phyloP scores from a whole-genome alignment of 106 monocot species.

The Dioscorea zingiberensis region DNA sequence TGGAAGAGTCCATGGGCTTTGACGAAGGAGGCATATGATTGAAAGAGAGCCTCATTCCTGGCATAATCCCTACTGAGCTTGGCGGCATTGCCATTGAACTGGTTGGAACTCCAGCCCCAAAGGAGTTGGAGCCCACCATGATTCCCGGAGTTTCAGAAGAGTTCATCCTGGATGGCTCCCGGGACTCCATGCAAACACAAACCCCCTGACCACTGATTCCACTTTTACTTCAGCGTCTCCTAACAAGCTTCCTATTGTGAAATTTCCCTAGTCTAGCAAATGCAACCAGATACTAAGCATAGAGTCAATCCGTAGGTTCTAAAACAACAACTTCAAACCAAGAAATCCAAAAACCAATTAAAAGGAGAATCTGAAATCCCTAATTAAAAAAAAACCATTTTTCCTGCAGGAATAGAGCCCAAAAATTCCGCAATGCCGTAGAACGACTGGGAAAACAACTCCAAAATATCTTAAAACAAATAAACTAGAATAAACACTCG shows the following conservation, averaged over 20 bases:
- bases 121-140: conserved; percentile 21
- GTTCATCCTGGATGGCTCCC: conserved; percentile 23
- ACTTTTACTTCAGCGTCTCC: not conserved
- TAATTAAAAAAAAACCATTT: not conserved
- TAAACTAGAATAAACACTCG: no score
- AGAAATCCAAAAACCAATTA: not conserved
- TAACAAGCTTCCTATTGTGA: no score
- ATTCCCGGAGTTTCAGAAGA: conserved; percentile 26
- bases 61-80: conserved; percentile 19
- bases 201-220: not conserved
- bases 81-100: conserved; percentile 20
- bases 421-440: no score
- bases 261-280: not conserved
- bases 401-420: no score
- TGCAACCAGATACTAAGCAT: not conserved
- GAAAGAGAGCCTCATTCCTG: conserved; percentile 30
- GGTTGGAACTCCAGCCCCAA: conserved; percentile 2
- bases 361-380: not conserved
- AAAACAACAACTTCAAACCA: not conserved
- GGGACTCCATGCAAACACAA: conserved; percentile 23
- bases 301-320: not conserved
- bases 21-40: conserved; percentile 12
- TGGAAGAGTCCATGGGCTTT: conserved; percentile 20
- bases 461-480: no score
- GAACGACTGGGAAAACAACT: no score